phyloP scores from a whole-genome alignment of 2,329 filamentous ascomycete genomes.

The Fusarium zealandicum region DNA sequence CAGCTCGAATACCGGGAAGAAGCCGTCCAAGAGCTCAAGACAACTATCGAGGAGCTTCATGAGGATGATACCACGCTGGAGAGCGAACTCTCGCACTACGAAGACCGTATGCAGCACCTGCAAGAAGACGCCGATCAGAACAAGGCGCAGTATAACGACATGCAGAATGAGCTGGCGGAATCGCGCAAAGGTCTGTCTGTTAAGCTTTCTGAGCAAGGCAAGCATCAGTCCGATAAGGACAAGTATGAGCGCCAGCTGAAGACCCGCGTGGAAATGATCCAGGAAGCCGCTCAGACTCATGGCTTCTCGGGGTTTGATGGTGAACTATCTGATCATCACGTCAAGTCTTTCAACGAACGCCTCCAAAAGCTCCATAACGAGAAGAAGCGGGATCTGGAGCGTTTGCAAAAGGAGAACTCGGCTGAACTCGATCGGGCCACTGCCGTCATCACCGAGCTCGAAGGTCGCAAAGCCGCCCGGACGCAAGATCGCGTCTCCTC shows the following conservation, averaged over 20 bases:
- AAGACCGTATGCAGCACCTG: constrained; percentile 73
- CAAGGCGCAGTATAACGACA: constrained; percentile 68
- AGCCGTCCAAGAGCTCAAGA: constrained; percentile 72
- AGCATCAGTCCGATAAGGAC: constrained; percentile 83
- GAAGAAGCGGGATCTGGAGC: constrained; percentile 80
- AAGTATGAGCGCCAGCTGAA: constrained; percentile 83
- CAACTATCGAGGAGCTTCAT: constrained; percentile 76
- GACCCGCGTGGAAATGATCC: constrained; percentile 75
- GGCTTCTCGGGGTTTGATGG: constrained; percentile 86
- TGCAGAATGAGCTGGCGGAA: constrained; percentile 59
- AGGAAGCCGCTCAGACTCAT: constrained; percentile 77
- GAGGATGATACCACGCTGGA: constrained; percentile 82
- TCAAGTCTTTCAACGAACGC: constrained; percentile 78
- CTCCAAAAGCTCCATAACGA: constrained; percentile 78
- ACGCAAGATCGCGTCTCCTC: constrained; percentile 78
- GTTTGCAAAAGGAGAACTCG: constrained; percentile 74
- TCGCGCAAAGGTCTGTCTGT: constrained; percentile 56
- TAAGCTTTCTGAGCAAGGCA: constrained; percentile 73
- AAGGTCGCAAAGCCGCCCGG: constrained; percentile 74
- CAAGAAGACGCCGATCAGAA: constrained; percentile 68
- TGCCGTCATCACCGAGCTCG: constrained; percentile 73
- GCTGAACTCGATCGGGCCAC: constrained; percentile 79
- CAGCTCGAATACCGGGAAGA: constrained; percentile 74
- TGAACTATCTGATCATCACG: constrained; percentile 75
- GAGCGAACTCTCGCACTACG: constrained; percentile 76